phyloP scores from a whole-genome alignment of 345 rosid genomes.

The Lagerstroemia speciosa region DNA sequence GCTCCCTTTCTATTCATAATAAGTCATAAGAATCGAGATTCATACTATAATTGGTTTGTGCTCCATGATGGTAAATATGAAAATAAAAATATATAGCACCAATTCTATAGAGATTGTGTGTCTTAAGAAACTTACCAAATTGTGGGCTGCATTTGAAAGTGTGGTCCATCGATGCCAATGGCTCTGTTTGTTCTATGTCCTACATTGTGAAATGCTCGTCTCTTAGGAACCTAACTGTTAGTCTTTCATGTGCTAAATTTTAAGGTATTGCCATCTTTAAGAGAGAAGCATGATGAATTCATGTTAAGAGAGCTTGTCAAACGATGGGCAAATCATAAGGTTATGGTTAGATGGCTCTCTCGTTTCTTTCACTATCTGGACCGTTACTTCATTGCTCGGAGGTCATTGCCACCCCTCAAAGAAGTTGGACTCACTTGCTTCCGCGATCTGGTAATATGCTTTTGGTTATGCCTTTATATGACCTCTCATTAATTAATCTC shows the following conservation, averaged over 20 bases:
- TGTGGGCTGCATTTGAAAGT: neutral
- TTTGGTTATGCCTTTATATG: neutral
- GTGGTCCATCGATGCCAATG: neutral
- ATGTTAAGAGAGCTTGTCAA: conserved; percentile 50
- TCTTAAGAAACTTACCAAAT: neutral
- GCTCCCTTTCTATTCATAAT: neutral
- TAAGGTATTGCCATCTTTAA: conserved; percentile 45
- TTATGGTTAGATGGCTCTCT: conserved; percentile 55
- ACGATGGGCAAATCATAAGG: conserved; percentile 56
- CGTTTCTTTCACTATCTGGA: conserved; percentile 56
- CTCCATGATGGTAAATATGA: neutral
- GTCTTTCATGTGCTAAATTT: neutral
- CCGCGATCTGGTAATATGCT: conserved; percentile 37
- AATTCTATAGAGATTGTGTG: no score
- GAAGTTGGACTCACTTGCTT: conserved; percentile 58
- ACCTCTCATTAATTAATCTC: neutral
- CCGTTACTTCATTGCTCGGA: conserved; percentile 44
- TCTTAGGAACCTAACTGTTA: neutral
- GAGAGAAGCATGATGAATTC: conserved; percentile 52
- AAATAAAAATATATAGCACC: neutral
- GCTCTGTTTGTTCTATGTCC: neutral
- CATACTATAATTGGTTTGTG: no score
- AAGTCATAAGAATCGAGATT: neutral
- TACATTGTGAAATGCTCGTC: neutral
- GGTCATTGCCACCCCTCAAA: conserved; percentile 39